Conservation (phyloP, 257 asterid species). For the Capsicum baccatum region DNA sequence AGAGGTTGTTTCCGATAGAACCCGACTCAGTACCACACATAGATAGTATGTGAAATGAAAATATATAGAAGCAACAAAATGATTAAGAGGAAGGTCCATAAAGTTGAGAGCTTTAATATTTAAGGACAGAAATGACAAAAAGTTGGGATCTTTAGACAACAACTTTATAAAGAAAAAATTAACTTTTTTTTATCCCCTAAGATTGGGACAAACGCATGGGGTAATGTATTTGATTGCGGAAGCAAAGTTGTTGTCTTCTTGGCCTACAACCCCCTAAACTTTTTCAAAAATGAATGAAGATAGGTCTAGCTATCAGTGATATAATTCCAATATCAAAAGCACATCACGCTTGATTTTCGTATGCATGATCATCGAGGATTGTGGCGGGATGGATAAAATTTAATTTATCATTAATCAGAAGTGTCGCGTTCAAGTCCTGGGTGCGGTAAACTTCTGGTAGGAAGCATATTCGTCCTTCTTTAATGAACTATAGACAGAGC, state of each 20-base stretch:
- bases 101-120: constrained; percentile 22
- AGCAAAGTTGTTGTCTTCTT: constrained; percentile 35
- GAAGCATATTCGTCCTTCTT: too few species aligned
- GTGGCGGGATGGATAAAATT: neutral
- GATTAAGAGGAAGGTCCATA: constrained; percentile 17
- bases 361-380: too few species aligned
- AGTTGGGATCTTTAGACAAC: neutral
- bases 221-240: constrained; percentile 39
- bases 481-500: too few species aligned
- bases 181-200: neutral
- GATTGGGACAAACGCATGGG: constrained; percentile 41
- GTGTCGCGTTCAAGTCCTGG: neutral
- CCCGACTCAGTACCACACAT: too few species aligned
- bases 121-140: neutral
- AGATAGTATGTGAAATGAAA: neutral
- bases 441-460: neutral
- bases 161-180: neutral
- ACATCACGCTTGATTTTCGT: neutral
- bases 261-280: neutral
- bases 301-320: neutral
- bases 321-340: neutral
- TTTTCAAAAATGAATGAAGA: neutral
- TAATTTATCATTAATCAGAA: neutral
- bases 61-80: constrained; percentile 25
- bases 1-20: too few species aligned